Conservation (phyloP, 306 rosid species). For the Malus asiatica region DNA sequence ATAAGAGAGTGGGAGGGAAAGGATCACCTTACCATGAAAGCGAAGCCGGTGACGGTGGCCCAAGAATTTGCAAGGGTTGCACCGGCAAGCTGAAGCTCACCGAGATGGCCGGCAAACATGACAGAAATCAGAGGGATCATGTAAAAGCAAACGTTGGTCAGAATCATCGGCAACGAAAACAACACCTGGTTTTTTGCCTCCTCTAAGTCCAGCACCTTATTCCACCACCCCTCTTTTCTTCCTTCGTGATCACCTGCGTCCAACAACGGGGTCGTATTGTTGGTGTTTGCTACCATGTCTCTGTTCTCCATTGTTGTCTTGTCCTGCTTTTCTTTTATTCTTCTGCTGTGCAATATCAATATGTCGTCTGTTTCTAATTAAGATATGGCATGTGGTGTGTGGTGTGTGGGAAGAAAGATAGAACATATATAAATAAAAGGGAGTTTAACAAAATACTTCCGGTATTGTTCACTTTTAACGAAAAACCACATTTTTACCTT, state of each 20-base stretch:
- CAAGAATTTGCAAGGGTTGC: slow-evolving; percentile 78
- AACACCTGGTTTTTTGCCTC: slow-evolving; percentile 51
- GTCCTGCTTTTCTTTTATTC: background rate
- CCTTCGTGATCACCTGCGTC: background rate
- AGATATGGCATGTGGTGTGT: background rate
- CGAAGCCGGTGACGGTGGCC: slow-evolving; percentile 62
- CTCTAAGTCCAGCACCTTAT: slow-evolving; percentile 42
- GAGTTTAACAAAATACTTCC: no score
- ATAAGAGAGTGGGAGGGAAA: background rate
- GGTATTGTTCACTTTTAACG: no score
- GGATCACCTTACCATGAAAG: slow-evolving; percentile 43
- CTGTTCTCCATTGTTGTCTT: background rate
- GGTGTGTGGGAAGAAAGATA: background rate
- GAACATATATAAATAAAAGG: no score
- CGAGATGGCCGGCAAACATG: slow-evolving; percentile 88
- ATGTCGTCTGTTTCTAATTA: background rate
- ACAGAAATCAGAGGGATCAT: slow-evolving; percentile 55
- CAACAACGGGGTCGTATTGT: background rate
- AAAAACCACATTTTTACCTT: no score
- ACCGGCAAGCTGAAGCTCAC: slow-evolving; percentile 75
- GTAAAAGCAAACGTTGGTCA: slow-evolving; percentile 58
- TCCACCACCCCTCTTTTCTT: slow-evolving; percentile 32
- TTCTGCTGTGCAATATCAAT: background rate
- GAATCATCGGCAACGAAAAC: slow-evolving; percentile 68
- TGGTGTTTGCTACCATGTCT: background rate